Conservation (phyloP, 2,329 filamentous ascomycete genomes). For the Bertia moriformis region DNA sequence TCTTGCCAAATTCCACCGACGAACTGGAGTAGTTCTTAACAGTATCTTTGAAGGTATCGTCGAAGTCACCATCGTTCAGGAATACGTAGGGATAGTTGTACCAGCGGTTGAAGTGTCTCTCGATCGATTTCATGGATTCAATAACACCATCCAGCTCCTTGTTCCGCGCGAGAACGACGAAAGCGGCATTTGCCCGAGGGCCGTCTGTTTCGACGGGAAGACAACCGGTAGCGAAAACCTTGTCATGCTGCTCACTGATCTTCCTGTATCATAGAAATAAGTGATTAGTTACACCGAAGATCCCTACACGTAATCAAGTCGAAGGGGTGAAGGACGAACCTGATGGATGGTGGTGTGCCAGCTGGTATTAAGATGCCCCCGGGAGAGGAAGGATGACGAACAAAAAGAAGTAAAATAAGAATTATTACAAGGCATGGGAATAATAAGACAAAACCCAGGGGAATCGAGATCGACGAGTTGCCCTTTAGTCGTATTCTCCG, state of each 20-base stretch:
- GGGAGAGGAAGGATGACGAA: slow-evolving; percentile 44
- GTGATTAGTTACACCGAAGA: not conserved
- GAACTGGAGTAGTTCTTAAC: slow-evolving; percentile 82
- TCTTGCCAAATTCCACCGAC: slow-evolving; percentile 83
- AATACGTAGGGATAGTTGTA: slow-evolving; percentile 98
- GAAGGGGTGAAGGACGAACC: slow-evolving; percentile 28
- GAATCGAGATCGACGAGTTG: slow-evolving; percentile 50
- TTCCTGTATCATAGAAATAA: no score
- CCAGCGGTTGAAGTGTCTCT: slow-evolving; percentile 98
- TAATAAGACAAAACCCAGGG: slow-evolving; percentile 47
- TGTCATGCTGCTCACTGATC: slow-evolving; percentile 55
- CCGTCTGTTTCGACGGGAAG: slow-evolving; percentile 31
- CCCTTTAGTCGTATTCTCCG: slow-evolving; percentile 49
- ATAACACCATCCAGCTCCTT: slow-evolving; percentile 93
- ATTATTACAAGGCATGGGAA: slow-evolving; percentile 51
- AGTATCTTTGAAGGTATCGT: slow-evolving; percentile 78
- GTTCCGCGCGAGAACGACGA: slow-evolving; percentile 88
- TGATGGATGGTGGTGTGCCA: slow-evolving; percentile 46
- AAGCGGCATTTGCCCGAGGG: slow-evolving; percentile 79
- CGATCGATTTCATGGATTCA: slow-evolving; percentile 92
- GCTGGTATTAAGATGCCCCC: slow-evolving; percentile 46
- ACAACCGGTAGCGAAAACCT: slow-evolving; percentile 51
- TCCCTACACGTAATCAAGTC: slow-evolving; percentile 7
- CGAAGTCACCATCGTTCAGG: slow-evolving; percentile 93
- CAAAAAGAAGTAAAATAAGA: slow-evolving; percentile 46